These are phyloP conservation scores for Botrytis porri DNA, from an alignment of 2,329 filamentous ascomycete genomes.

Conservation along the genomic window DNA sequence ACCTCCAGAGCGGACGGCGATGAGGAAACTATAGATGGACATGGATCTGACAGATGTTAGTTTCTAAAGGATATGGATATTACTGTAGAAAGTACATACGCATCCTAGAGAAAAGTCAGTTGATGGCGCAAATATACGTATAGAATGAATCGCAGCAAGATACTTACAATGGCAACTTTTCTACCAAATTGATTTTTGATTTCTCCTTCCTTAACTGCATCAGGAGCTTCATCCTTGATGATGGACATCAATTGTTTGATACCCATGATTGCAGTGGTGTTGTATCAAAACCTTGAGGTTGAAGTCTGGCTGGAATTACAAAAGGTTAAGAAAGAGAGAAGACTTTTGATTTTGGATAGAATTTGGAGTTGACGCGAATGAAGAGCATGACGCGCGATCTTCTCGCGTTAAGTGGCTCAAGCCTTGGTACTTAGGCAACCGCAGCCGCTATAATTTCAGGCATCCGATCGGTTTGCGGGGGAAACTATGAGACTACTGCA, in stretches of 20 bases:
- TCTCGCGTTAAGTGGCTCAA: slow-evolving; percentile 22
- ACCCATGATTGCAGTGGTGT: slow-evolving; percentile 48
- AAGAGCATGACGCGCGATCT: slow-evolving; percentile 19
- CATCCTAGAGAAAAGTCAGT: slow-evolving; percentile 48
- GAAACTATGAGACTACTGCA: not conserved
- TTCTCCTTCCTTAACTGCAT: slow-evolving; percentile 91
- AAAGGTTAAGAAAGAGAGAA: slow-evolving; percentile 8
- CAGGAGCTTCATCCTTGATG: slow-evolving; percentile 90
- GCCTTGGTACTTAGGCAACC: slow-evolving; percentile 14
- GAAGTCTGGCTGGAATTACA: slow-evolving; percentile 14
- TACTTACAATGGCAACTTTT: slow-evolving; percentile 90
- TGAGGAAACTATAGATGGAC: slow-evolving; percentile 98
- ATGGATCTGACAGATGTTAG: slow-evolving; percentile 65
- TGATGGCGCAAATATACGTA: slow-evolving; percentile 2
- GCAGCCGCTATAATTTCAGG: not conserved
- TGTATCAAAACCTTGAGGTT: not conserved
- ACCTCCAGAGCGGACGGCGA: slow-evolving; percentile 93
- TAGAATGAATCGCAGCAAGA: not conserved
- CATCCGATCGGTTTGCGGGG: not conserved
- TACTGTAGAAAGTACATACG: slow-evolving; percentile 42
- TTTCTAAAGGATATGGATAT: not conserved
- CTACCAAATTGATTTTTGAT: slow-evolving; percentile 99
- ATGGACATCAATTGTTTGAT: slow-evolving; percentile 75
- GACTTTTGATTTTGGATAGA: slow-evolving; percentile 6
- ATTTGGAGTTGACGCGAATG: slow-evolving; percentile 18